Evolutionary conservation across 1,284 basidiomycete species (phyloP), one percentile per base, ranked within the genome.

Genomic region (Sporisorium iseilematis-ciliati): DNA sequence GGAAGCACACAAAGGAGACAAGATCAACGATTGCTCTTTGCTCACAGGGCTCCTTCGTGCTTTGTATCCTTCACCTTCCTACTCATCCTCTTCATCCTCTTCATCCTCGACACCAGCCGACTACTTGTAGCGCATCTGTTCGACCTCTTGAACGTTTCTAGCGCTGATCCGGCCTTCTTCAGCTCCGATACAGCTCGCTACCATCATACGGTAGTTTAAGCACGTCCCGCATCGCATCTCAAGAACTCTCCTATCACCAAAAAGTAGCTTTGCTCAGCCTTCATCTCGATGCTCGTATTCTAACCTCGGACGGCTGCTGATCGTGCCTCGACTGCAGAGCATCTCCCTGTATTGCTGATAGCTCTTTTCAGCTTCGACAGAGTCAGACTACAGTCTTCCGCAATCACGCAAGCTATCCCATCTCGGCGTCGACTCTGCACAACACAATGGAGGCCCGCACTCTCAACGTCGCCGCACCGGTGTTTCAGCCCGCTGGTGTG

Each of bases 381-480:
- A 4, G 14, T 31, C 48, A 1, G 11, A 12, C 2, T n/a, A 21
- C 2, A 38, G 4, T 16, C 20, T 3, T 6, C 7, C 11, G 14
- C 35, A 38, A 38, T 38, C 35, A 38, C 11, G 35, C 35, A 14
- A 38, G 12, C 35, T 38, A 38, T 38, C 35, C 35, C 35, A 38
- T 38, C 35, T 16, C 29, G 6, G 29, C 29, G 2, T 20, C 20
- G n/a, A 25, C n/a, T 38, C 20, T 29, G 49, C 29, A 20, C 49
- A 35, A 20, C 23, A 62, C 52, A 10, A 74, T 74, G 71, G 65
- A 75, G 16, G 55, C 41, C 7, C 55, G 48, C 10, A 62, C 59
- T 3, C 72, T 75, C 63, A 75, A 75, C 35, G 72, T 75, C 12
- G 50, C 72, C 4, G 72, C 72, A 3, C 72, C 72, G 8, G 59